A percentile compares a stretch with the other conserved stretches of the same genome.
phyloP scores from a whole-genome alignment of 805 yeast genomes.

The Wickerhamiella vanderwaltii region DNA sequence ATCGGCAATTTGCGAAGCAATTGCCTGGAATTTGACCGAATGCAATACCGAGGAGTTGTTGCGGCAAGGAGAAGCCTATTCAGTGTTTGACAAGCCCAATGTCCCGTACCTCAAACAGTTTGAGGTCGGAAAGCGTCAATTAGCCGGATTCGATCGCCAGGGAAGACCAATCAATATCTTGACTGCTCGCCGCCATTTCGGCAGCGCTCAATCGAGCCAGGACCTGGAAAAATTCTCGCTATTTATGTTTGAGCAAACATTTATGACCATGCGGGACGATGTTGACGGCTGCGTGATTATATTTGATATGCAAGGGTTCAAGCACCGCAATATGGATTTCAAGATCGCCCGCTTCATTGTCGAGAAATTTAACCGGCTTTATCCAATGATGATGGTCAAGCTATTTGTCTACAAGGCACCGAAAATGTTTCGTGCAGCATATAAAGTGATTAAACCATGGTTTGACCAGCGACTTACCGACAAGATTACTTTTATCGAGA shows the following conservation, averaged over 20 bases:
- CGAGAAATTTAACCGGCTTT: conserved; percentile 85
- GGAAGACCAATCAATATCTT: conserved; percentile 31
- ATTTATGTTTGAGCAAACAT: conserved; percentile 66
- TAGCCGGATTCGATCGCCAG: conserved; percentile 9
- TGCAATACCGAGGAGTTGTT: conserved; percentile 49
- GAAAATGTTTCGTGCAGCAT: conserved; percentile 89
- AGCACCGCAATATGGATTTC: conserved; percentile 88
- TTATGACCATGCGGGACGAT: conserved; percentile 61
- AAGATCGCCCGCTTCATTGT: conserved; percentile 81
- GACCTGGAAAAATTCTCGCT: conserved; percentile 70
- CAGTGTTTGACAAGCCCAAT: conserved; percentile 28
- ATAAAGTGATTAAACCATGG: conserved; percentile 91
- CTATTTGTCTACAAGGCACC: conserved; percentile 88
- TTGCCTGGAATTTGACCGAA: conserved; percentile 62
- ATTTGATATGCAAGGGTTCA: conserved; percentile 77
- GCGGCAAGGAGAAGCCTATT: conserved; percentile 59
- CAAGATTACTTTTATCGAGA: conserved; percentile 74
- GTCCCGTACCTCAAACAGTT: conserved; percentile 37
- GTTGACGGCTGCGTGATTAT: conserved; percentile 70
- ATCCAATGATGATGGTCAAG: conserved; percentile 84
- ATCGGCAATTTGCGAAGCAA: conserved; percentile 57
- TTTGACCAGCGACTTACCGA: conserved; percentile 92
- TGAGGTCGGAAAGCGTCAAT: conserved; percentile 6
- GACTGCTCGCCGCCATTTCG: conserved; percentile 64
- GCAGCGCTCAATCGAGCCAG: conserved; percentile 52